phyloP scores from a whole-genome alignment of 176 grass and related monocot species.

The Eremochloa ophiuroides region DNA sequence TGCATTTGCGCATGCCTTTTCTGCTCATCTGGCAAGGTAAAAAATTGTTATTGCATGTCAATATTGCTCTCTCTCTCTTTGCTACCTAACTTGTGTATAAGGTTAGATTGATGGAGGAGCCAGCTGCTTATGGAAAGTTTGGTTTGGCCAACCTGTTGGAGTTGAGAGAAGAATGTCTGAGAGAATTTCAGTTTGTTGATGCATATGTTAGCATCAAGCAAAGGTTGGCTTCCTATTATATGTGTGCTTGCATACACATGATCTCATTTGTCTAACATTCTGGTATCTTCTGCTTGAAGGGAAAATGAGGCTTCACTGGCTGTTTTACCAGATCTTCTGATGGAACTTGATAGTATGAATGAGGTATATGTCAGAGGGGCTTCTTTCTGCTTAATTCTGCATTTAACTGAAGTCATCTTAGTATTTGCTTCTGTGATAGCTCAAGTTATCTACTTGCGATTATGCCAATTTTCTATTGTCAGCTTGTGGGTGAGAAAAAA shows the following conservation, averaged over 20 bases:
- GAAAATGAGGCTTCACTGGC: constrained; percentile 98
- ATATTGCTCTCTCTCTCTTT: constrained; percentile 9
- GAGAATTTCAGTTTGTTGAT: constrained; percentile 96
- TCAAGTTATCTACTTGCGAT: neutral
- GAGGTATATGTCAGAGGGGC: constrained; percentile 50
- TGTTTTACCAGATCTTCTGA: constrained; percentile 93
- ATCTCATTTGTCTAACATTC: constrained; percentile 13
- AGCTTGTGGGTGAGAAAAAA: neutral
- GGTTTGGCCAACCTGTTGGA: constrained; percentile 89
- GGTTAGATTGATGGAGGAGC: constrained; percentile 97
- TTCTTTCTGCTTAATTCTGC: constrained; percentile 12
- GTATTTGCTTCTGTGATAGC: constrained; percentile 1
- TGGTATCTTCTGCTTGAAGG: constrained; percentile 38
- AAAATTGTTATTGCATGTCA: neutral
- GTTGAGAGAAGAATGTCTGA: constrained; percentile 96
- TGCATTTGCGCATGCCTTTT: constrained; percentile 96
- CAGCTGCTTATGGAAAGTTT: constrained; percentile 95
- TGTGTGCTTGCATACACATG: neutral
- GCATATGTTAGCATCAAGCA: constrained; percentile 98
- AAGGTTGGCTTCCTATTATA: constrained; percentile 42
- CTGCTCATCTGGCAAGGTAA: constrained; percentile 96
- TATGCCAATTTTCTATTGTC: constrained; percentile 4
- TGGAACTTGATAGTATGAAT: constrained; percentile 96
- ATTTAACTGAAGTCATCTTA: neutral
- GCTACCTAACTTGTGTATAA: constrained; percentile 33